These are phyloP conservation scores for Groenewaldozyma salmanticensis DNA, from an alignment of 805 yeast species.

Conservation along the genomic window DNA sequence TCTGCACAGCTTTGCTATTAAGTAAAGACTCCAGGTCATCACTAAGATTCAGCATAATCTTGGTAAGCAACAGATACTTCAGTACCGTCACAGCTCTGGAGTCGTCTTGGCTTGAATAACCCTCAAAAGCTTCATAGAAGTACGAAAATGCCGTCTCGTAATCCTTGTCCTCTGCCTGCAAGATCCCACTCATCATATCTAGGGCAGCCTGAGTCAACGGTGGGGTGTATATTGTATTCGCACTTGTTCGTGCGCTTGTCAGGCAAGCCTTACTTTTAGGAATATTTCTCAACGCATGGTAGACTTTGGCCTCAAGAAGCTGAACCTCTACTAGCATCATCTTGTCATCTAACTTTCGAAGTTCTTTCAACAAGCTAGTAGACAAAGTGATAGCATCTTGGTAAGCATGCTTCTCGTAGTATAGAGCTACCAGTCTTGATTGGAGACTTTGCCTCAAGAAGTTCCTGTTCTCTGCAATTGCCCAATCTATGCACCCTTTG, in stretches of 20 bases:
- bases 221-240: conserved; percentile 94
- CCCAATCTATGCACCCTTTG: conserved; percentile 79
- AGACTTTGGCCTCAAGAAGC: conserved; percentile 78
- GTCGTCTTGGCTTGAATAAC: conserved; percentile 54
- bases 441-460: conserved; percentile 85
- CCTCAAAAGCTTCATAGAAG: conserved; percentile 91
- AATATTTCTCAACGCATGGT: conserved; percentile 82
- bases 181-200: conserved; percentile 89
- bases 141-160: conserved; percentile 93
- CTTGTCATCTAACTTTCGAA: conserved; percentile 91
- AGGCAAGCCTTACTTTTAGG: conserved; percentile 87
- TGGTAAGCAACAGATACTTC: conserved; percentile 86
- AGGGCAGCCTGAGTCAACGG: conserved; percentile 89
- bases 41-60: conserved; percentile 81
- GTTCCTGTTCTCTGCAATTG: conserved; percentile 68
- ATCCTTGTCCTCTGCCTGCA: conserved; percentile 95
- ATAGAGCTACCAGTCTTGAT: conserved; percentile 68
- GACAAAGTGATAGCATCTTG: conserved; percentile 66
- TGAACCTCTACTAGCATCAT: conserved; percentile 93
- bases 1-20: conserved; percentile 60
- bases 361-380: conserved; percentile 64
- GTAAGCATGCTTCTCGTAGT: conserved; percentile 54
- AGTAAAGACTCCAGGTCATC: conserved; percentile 79
- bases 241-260: conserved; percentile 92
- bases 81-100: conserved; percentile 58